A percentile compares a stretch with the other conserved stretches of the same genome.
Conservation (phyloP, 495 filamentous ascomycete species). For the Tricharina praecox region DNA sequence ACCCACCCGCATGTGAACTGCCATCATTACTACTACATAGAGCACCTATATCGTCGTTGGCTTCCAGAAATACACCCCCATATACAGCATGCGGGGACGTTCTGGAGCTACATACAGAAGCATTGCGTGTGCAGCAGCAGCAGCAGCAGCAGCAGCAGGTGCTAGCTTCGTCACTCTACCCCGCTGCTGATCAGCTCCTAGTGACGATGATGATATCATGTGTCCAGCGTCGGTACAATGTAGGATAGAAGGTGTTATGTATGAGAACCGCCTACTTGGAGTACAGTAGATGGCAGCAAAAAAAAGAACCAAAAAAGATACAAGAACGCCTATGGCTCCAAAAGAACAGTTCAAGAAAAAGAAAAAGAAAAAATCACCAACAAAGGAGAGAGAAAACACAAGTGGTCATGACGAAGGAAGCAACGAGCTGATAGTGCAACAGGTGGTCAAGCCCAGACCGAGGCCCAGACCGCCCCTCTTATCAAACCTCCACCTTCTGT, state of each 20-base stretch:
- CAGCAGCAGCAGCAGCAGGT: too few species aligned
- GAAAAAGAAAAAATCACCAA: conserved; percentile 13
- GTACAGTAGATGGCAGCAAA: conserved; percentile 4
- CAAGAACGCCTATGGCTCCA: conserved; percentile 6
- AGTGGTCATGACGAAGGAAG: background rate
- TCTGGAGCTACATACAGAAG: background rate
- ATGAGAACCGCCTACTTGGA: too few species aligned
- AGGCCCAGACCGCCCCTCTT: background rate
- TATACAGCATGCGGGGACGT: too few species aligned
- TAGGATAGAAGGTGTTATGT: too few species aligned
- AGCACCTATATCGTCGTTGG: too few species aligned
- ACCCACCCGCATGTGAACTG: too few species aligned
- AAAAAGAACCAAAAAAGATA: conserved; percentile 4
- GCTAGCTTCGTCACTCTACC: background rate
- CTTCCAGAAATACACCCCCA: too few species aligned
- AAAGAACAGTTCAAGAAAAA: conserved; percentile 11
- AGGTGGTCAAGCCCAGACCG: background rate
- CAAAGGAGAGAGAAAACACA: conserved; percentile 8
- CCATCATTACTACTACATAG: too few species aligned
- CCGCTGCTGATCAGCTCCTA: background rate
- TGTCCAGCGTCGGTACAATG: too few species aligned
- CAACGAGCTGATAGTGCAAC: background rate
- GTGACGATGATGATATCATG: background rate
- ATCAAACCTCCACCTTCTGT: background rate
- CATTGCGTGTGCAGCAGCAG: background rate